These are phyloP conservation scores for Diaporthe longicolla DNA, from an alignment of 2,329 filamentous ascomycete genomes.

Conservation along the genomic window DNA sequence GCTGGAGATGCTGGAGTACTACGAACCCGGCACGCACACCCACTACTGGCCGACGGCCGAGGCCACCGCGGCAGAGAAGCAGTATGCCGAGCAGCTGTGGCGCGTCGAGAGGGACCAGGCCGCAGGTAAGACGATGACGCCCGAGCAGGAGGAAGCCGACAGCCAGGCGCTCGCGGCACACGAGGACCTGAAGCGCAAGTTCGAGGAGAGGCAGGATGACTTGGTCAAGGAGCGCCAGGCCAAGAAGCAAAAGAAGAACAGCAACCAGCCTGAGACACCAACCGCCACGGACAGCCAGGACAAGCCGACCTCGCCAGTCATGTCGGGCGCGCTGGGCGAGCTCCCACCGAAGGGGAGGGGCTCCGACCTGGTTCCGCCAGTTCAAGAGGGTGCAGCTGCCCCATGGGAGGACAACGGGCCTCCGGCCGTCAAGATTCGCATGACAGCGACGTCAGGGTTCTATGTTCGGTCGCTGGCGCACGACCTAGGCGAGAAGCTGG, in stretches of 20 bases:
- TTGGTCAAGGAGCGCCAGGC: slow-evolving; percentile 66
- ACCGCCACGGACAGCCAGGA: slow-evolving; percentile 42
- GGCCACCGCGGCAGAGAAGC: slow-evolving; percentile 80
- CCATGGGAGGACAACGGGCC: slow-evolving; percentile 75
- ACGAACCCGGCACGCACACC: slow-evolving; percentile 83
- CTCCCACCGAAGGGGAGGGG: slow-evolving; percentile 62
- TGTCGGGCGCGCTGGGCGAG: slow-evolving; percentile 71
- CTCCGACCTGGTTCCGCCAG: slow-evolving; percentile 67
- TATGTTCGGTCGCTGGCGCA: slow-evolving; percentile 96
- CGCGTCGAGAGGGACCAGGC: slow-evolving; percentile 71
- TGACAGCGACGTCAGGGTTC: slow-evolving; percentile 96
- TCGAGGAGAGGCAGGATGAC: slow-evolving; percentile 70
- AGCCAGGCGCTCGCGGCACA: slow-evolving; percentile 68
- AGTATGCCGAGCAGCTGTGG: slow-evolving; percentile 80
- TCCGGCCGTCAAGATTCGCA: slow-evolving; percentile 84
- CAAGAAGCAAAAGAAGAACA: slow-evolving; percentile 53
- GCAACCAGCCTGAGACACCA: slow-evolving; percentile 48
- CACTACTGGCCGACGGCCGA: slow-evolving; percentile 86
- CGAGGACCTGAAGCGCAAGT: slow-evolving; percentile 70
- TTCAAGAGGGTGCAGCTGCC: slow-evolving; percentile 62
- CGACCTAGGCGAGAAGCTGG: slow-evolving; percentile 87
- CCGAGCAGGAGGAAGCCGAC: slow-evolving; percentile 69
- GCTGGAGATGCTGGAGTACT: slow-evolving; percentile 87
- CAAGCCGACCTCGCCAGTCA: slow-evolving; percentile 57
- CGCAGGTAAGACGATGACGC: slow-evolving; percentile 62